Percentiles rank a stretch among this genome's conserved stretches.
Evolutionary conservation across 176 grass and related monocot genomes (phyloP).

Genomic region (bread wheat (Triticum aestivum)): DNA sequence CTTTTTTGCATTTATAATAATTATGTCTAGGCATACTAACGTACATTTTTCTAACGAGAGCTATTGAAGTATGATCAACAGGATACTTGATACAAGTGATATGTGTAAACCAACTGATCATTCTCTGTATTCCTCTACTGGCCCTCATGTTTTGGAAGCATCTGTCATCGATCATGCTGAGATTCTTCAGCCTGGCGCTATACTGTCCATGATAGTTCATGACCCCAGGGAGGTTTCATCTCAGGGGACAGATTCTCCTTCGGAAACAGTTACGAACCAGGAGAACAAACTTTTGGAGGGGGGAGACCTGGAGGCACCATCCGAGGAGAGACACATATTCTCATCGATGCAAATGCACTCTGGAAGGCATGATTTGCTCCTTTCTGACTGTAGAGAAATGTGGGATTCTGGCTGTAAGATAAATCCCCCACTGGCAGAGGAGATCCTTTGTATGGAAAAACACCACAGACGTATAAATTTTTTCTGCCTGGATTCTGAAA

Average conservation of each 20-base stretch:
- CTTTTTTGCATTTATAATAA: background rate
- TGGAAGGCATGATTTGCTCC: slow-evolving; percentile 42
- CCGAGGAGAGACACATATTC: slow-evolving; percentile 23
- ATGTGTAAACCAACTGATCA: slow-evolving; percentile 19
- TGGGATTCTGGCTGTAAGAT: slow-evolving; percentile 62
- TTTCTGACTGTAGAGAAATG: slow-evolving; percentile 54
- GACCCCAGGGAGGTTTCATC: slow-evolving; percentile 67
- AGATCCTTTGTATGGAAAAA: slow-evolving; percentile 65
- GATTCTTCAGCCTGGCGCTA: slow-evolving; percentile 54
- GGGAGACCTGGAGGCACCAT: slow-evolving; percentile 25
- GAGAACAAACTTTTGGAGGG: slow-evolving; percentile 41
- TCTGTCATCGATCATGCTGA: slow-evolving; percentile 42
- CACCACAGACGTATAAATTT: slow-evolving; percentile 51
- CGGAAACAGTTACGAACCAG: slow-evolving; percentile 23
- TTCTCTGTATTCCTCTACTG: slow-evolving; percentile 27
- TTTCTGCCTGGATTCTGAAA: slow-evolving; percentile 61
- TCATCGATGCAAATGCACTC: slow-evolving; percentile 38
- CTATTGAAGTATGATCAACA: slow-evolving; percentile 31
- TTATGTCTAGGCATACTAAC: slow-evolving; percentile 4
- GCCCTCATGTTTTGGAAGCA: slow-evolving; percentile 30
- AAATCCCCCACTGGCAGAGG: slow-evolving; percentile 58
- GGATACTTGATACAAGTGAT: slow-evolving; percentile 28
- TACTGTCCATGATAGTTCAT: slow-evolving; percentile 67
- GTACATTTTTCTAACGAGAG: slow-evolving; percentile 21
- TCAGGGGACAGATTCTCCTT: slow-evolving; percentile 16